These are phyloP conservation scores for Citrus trifoliata DNA, from an alignment of 345 rosid genomes.

Conservation along the genomic window DNA sequence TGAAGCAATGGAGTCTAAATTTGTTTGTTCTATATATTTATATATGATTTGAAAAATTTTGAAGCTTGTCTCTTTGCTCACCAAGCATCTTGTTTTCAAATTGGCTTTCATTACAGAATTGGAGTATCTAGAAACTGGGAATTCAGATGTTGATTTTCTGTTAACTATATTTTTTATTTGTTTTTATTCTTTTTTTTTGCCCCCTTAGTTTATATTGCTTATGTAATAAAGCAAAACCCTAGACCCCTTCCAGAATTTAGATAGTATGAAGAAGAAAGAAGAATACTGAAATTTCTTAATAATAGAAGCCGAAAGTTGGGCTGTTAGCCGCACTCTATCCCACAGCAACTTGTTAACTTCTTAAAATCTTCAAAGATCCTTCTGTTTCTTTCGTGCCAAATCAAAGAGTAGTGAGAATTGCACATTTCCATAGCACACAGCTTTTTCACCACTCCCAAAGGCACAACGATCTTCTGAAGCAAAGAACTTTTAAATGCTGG, in stretches of 20 bases:
- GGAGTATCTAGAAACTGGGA: not conserved
- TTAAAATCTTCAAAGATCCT: not conserved
- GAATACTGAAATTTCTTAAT: not conserved
- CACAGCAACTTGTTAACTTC: not conserved
- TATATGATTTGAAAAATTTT: not conserved
- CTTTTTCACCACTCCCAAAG: not conserved
- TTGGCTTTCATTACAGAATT: not conserved
- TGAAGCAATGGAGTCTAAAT: not conserved
- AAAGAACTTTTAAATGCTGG: not conserved
- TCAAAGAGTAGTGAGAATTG: not conserved
- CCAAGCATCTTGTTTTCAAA: not conserved
- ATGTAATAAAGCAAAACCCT: not conserved
- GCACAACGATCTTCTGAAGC: not conserved
- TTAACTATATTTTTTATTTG: too few species aligned
- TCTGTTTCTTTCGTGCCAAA: not conserved
- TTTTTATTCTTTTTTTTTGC: not conserved
- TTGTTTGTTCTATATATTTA: too few species aligned
- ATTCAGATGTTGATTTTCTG: not conserved
- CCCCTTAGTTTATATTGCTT: not conserved
- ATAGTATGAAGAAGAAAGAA: not conserved
- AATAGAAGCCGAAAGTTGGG: not conserved
- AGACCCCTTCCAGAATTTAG: not conserved
- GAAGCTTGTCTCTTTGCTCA: not conserved
- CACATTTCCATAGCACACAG: not conserved
- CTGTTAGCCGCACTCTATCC: not conserved